Conservation (phyloP, 2,329 filamentous ascomycete genomes). For the Fusarium subglutinans region DNA sequence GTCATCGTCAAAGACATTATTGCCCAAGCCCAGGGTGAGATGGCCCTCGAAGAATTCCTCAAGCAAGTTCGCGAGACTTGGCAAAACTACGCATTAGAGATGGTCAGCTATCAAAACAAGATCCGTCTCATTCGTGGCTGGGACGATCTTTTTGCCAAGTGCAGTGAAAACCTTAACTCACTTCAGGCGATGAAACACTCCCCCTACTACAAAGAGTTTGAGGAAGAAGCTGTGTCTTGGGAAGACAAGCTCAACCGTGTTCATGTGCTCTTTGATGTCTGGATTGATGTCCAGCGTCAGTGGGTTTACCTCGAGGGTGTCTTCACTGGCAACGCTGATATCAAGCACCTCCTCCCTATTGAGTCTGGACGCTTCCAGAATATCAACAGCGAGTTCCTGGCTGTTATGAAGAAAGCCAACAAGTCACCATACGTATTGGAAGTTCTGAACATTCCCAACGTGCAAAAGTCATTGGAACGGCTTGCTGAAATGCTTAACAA, state of each 20-base stretch:
- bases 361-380: conserved; percentile 98
- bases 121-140: conserved; percentile 96
- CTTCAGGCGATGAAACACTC: conserved; percentile 99
- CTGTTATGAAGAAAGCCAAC: conserved; percentile 99
- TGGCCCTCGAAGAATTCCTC: conserved; percentile 97
- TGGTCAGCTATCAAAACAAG: conserved; percentile 98
- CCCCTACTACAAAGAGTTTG: conserved; percentile 99
- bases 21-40: conserved; percentile 94
- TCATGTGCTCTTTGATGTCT: conserved; percentile 97
- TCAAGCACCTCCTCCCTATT: conserved; percentile 96
- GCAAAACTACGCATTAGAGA: conserved; percentile 93
- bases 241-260: conserved; percentile 98
- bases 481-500: conserved; percentile 98
- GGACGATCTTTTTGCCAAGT: conserved; percentile 98
- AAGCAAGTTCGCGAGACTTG: conserved; percentile 96
- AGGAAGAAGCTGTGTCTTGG: conserved; percentile 95
- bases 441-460: conserved; percentile 92
- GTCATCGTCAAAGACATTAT: conserved; percentile 92
- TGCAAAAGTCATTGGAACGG: conserved; percentile 94
- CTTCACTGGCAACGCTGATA: conserved; percentile 98
- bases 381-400: conserved; percentile 98
- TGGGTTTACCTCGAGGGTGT: conserved; percentile 99
- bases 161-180: conserved; percentile 97
- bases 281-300: conserved; percentile 99
- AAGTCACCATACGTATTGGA: conserved; percentile 96